Evolutionary conservation across 306 rosid species (phyloP).

Genomic region (Neltuma alba): DNA sequence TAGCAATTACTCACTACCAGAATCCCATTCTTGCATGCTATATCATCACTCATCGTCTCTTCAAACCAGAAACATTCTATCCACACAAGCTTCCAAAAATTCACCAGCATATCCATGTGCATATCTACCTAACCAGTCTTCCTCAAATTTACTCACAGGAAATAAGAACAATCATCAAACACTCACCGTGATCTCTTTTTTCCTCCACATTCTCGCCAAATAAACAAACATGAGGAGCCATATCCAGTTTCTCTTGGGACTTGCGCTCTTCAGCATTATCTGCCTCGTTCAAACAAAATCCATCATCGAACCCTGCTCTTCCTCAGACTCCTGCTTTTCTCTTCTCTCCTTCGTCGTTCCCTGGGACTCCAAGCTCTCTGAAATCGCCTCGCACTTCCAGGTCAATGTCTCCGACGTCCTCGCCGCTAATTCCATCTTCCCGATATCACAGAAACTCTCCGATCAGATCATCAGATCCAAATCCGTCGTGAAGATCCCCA

Average conservation of each 20-base stretch:
- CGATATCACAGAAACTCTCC: conserved; percentile 29
- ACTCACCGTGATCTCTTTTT: neutral
- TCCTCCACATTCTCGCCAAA: neutral
- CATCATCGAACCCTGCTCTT: conserved; percentile 48
- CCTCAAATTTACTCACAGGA: neutral
- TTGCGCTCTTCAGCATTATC: conserved; percentile 11
- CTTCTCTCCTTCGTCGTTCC: conserved; percentile 56
- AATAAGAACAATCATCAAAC: neutral
- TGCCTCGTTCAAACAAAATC: conserved; percentile 41
- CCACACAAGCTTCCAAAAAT: neutral
- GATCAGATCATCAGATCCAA: conserved; percentile 33
- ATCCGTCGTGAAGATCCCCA: conserved; percentile 44
- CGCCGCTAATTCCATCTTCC: conserved; percentile 49
- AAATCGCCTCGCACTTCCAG: conserved; percentile 52
- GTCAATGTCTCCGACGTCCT: conserved; percentile 41
- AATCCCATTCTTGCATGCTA: neutral
- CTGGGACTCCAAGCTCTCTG: conserved; percentile 54
- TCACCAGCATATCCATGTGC: conserved; percentile 1
- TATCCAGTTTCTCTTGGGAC: neutral
- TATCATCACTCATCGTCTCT: neutral
- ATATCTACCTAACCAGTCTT: conserved; percentile 27
- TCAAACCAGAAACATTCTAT: neutral
- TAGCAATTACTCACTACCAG: neutral
- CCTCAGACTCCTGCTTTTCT: conserved; percentile 48
- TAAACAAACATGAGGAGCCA: conserved; percentile 35